Conservation (phyloP, 2,329 filamentous ascomycete species). For the Aspergillus transmontanensis region DNA sequence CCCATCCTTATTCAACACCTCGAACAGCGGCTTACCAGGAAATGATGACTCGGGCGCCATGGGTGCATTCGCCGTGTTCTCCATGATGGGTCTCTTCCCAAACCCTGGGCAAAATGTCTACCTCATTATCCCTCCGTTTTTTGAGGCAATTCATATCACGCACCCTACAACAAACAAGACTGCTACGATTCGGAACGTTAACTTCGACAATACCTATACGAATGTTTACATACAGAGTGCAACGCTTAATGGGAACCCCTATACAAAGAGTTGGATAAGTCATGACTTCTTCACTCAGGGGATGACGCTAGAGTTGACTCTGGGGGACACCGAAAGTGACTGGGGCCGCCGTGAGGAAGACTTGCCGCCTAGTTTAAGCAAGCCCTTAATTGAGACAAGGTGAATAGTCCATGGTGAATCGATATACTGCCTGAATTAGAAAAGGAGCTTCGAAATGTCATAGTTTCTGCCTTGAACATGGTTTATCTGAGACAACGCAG, state of each 20-base stretch:
- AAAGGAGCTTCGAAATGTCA: neutral
- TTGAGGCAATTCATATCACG: conserved; percentile 60
- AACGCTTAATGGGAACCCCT: conserved; percentile 62
- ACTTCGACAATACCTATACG: conserved; percentile 60
- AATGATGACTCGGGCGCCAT: conserved; percentile 72
- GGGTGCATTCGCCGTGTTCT: conserved; percentile 67
- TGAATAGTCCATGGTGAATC: neutral
- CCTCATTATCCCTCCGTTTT: conserved; percentile 68
- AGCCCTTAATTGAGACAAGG: neutral
- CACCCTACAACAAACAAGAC: conserved; percentile 61
- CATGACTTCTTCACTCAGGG: conserved; percentile 70
- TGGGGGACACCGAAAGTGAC: conserved; percentile 62
- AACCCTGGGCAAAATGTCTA: conserved; percentile 70
- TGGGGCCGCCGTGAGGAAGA: conserved; percentile 66
- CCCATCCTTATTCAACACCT: conserved; percentile 61
- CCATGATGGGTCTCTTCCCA: conserved; percentile 71
- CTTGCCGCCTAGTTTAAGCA: conserved; percentile 54
- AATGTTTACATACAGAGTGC: conserved; percentile 68
- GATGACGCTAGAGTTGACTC: conserved; percentile 62
- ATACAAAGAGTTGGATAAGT: conserved; percentile 66
- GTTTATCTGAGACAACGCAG: neutral
- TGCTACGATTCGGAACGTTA: conserved; percentile 59
- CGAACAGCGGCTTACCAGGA: conserved; percentile 61
- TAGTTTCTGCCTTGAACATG: neutral
- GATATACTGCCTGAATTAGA: neutral